Conservation (phyloP, 305 asterid genomes). For the Ajuga reptans region DNA sequence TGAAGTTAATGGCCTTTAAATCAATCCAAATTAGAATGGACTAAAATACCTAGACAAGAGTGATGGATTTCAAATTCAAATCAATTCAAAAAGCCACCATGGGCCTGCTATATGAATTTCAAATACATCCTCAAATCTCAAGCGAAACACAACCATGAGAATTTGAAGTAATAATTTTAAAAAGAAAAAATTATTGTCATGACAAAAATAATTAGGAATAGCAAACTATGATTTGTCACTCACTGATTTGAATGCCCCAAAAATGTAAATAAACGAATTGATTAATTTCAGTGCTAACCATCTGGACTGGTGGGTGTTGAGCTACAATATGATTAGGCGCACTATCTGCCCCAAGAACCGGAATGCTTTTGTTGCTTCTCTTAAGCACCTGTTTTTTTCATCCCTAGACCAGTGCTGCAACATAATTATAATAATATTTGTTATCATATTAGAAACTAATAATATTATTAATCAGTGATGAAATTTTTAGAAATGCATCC, state of each 20-base stretch:
- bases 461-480: neutral
- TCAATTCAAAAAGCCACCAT: too few relatives aligned
- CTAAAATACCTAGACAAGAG: too few relatives aligned
- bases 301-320: neutral
- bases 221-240: neutral
- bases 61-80: too few relatives aligned
- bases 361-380: slow-evolving; percentile 75
- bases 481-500: slow-evolving; percentile 12
- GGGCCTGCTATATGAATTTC: too few relatives aligned
- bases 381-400: slow-evolving; percentile 68
- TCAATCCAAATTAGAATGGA: too few relatives aligned
- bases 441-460: neutral
- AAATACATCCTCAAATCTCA: too few relatives aligned
- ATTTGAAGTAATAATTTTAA: too few relatives aligned
- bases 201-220: neutral
- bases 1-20: too few relatives aligned
- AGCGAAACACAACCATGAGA: too few relatives aligned
- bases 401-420: slow-evolving; percentile 83
- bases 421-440: neutral
- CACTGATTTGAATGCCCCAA: neutral
- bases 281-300: slow-evolving; percentile 15
- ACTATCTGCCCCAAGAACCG: slow-evolving; percentile 79
- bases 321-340: slow-evolving; percentile 55
- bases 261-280: neutral
- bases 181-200: neutral